Percentiles rank a stretch among this genome's conserved stretches.
Evolutionary conservation across 2,329 filamentous ascomycete genomes (phyloP).

Genomic region (Zalaria obscura): DNA sequence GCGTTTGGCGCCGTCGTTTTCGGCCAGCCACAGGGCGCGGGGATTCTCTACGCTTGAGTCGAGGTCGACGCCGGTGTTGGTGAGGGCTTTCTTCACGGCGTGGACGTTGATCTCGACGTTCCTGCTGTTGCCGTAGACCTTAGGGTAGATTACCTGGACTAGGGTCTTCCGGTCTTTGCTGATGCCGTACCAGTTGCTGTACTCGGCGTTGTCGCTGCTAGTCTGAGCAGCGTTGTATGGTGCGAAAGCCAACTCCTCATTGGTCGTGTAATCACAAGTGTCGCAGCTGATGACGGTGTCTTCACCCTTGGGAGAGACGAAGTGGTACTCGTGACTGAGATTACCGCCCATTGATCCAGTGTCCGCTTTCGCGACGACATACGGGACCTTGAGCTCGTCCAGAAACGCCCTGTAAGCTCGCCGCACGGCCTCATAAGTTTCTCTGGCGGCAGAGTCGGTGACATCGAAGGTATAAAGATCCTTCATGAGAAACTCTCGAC

Average conservation of each 20-base stretch:
- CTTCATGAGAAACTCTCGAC: constrained; percentile 94
- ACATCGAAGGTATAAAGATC: constrained; percentile 92
- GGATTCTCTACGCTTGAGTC: constrained; percentile 1
- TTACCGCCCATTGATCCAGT: constrained; percentile 94
- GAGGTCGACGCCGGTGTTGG: constrained; percentile 49
- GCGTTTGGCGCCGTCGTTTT: not conserved
- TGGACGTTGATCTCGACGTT: constrained; percentile 38
- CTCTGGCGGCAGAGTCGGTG: constrained; percentile 50
- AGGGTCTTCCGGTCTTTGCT: constrained; percentile 53
- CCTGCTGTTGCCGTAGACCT: constrained; percentile 9
- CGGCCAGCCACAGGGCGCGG: not conserved
- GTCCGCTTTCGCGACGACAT: constrained; percentile 74
- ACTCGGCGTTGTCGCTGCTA: not conserved
- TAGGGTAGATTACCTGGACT: constrained; percentile 55
- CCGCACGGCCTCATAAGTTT: constrained; percentile 65
- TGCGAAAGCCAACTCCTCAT: constrained; percentile 55
- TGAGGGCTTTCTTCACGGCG: constrained; percentile 50
- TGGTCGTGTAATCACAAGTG: constrained; percentile 62
- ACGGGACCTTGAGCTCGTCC: constrained; percentile 66
- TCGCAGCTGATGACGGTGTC: constrained; percentile 69
- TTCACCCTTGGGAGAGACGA: constrained; percentile 66
- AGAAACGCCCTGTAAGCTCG: constrained; percentile 65
- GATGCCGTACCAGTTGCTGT: constrained; percentile 46
- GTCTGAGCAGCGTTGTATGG: not conserved
- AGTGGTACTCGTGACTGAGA: constrained; percentile 89